Percentiles rank a stretch among this genome's conserved stretches.
These are phyloP conservation scores for Nitzschia sp. DNA, from an alignment of 108 stramenopile species.

Conservation along the genomic window DNA sequence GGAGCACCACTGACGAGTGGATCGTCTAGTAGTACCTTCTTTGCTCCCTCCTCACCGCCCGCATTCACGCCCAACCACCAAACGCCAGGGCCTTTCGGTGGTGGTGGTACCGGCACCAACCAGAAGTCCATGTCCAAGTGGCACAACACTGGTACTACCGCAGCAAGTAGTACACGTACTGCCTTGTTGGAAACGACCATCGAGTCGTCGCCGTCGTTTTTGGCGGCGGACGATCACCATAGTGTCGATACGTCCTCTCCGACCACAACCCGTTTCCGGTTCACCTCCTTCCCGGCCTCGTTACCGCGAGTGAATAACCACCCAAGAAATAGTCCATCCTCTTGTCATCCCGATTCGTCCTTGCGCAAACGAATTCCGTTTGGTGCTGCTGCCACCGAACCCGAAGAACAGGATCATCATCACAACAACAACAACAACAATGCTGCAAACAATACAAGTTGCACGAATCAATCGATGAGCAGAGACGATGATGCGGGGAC, in stretches of 20 bases:
- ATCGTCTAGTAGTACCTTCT: no score
- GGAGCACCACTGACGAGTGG: no score
- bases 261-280: conserved; percentile 67
- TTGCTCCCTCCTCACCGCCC: neutral
- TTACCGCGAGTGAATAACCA: conserved; percentile 65
- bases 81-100: neutral
- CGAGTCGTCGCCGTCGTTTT: conserved; percentile 29
- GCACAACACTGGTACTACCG: conserved; percentile 26
- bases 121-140: conserved; percentile 17
- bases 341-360: no score
- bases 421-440: no score
- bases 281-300: conserved; percentile 81
- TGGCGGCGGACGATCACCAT: no score
- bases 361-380: conserved; percentile 38
- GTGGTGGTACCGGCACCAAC: no score
- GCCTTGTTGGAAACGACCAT: conserved; percentile 23
- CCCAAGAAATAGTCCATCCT: conserved; percentile 20
- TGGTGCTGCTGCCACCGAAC: neutral
- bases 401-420: conserved; percentile 10
- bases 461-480: no score
- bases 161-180: no score
- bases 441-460: neutral
- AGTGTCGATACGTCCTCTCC: conserved; percentile 40
- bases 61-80: neutral
- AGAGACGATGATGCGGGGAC: conserved; percentile 43